phyloP scores from a whole-genome alignment of 306 rosid genomes.

The Trifolium subterraneum region DNA sequence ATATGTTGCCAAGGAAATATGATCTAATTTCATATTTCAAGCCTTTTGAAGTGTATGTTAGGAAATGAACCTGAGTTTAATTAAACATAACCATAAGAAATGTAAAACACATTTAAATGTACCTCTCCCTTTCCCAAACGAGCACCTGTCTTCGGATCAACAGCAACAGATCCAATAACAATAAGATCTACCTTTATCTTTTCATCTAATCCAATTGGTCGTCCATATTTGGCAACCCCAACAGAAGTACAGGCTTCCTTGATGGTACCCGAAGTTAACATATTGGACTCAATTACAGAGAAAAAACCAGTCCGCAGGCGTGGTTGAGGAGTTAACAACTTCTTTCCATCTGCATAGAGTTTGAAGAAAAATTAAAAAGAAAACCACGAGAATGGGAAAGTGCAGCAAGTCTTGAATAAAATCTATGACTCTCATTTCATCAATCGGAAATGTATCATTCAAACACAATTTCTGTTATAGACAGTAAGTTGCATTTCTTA shows the following conservation, averaged over 20 bases:
- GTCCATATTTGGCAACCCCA: constrained; percentile 83
- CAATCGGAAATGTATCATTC: neutral
- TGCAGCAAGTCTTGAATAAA: constrained; percentile 2
- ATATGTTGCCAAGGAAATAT: constrained; percentile 15
- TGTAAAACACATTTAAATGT: constrained; percentile 23
- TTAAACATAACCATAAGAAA: neutral
- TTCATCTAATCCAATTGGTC: constrained; percentile 82
- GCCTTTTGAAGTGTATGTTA: constrained; percentile 6
- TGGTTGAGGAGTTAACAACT: constrained; percentile 90
- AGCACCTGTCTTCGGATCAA: constrained; percentile 90
- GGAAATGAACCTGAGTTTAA: constrained; percentile 13
- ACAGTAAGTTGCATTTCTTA: neutral
- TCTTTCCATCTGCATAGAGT: constrained; percentile 65
- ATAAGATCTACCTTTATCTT: constrained; percentile 84
- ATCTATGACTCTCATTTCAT: neutral
- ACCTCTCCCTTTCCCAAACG: constrained; percentile 98
- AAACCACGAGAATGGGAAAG: neutral
- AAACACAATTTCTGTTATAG: constrained; percentile 10
- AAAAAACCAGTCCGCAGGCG: constrained; percentile 91
- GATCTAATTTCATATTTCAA: neutral
- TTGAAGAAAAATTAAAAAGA: neutral
- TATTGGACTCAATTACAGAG: constrained; percentile 65
- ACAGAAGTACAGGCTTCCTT: constrained; percentile 80
- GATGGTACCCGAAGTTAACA: constrained; percentile 57
- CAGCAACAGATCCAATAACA: constrained; percentile 90